Base-by-base conservation (phyloP, 2,329 filamentous ascomycete genomes). In the Simplicillium sp. region DNA sequence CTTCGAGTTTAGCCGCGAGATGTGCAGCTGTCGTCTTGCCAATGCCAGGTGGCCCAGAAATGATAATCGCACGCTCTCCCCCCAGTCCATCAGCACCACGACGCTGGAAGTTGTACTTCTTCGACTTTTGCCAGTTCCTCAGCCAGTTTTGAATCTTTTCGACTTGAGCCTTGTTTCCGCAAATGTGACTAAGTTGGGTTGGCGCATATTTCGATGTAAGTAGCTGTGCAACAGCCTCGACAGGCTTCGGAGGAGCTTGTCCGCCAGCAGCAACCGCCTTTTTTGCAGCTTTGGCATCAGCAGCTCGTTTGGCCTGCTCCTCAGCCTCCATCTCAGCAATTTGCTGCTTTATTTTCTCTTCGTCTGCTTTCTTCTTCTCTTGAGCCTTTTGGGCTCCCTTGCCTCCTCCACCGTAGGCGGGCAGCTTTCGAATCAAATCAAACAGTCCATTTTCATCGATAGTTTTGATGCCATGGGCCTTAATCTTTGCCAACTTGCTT, bases 11-110 rank as follows among this genome's bases (percentile, higher is more conserved):
- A 1, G 92, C 90, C 13, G 94, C 87, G 25, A 98, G 70, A 66
- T 98, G 92, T 17, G 92, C 92, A 38, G 94, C 87, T 28, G 92
- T 98, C 2, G 92, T 98, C 65, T 98, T 98, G 50, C 92, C 92
- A 49, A 98, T 95, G 14, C 92, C 92, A 25, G 92, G 92, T 13
- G 92, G 90, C 0, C 92, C 92, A 50, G 94, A 89, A 41, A 98
- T 82, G 58, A 97, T 94, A 49, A 97, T 82, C n/a, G 90, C 87
- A 48, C 92, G 82, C 52, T 84, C 85, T 0, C 74, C 73, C 29
- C 90, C 90, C 57, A 82, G 82, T 2, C 89, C 92, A 60, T 97
- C 89, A 9, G 84, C 73, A 1, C 92, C 92, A 44, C 80, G 77
- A 53, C 82, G 77, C 57, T 88, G 83, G 62, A 98, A 98, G 39